Base-by-base conservation (phyloP, 805 yeast genomes). In the Lachancea quebecensis region DNA sequence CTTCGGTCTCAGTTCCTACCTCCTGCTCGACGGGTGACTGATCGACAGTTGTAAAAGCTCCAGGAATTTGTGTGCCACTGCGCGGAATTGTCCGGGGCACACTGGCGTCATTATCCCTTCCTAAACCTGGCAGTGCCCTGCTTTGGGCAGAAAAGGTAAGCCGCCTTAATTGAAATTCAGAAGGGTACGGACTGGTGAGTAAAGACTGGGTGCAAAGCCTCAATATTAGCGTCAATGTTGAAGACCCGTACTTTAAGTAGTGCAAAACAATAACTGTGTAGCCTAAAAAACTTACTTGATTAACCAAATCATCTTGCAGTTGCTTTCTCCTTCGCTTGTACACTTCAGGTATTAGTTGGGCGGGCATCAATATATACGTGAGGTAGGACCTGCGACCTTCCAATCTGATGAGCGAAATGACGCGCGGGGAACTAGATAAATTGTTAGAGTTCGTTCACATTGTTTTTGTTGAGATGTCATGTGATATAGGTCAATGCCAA, bases 151-250 rank as follows among this genome's bases (percentile, higher is more conserved):
- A n/a, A 17, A 44, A 11, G 8, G 46, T 21, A 7, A 44, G 29
- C 29, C 59, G 47, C 21, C 52, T 55, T 15, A 64, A 38, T 17
- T 54, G 59, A 4, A 38, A n/a, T 16, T 60, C 58, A n/a, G 59
- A 42, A 0, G 73, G 71, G 43, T 73, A 75, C 0, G 78, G 75
- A 18, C 66, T 62, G 1, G 69, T 48, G 27, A 73, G 43, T 14
- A 71, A 52, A 6, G 69, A 58, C 38, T 74, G 77, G 1, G 68
- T 58, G 4, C 61, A 48, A 10, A 64, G 48, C 51, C 78, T 56
- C 10, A 67, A 18, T 1, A 57, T 33, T 3, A 71, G 57, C 2
- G 50, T 44, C 55, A 52, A 48, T 9, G 57, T 46, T 1, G 54
- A 49, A 18, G 61, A 49, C 10, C 59, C 64, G 48, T 49, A 60